phyloP scores from a whole-genome alignment of 495 filamentous ascomycete genomes.

The Pseudoneurospora amorphoporcata region DNA sequence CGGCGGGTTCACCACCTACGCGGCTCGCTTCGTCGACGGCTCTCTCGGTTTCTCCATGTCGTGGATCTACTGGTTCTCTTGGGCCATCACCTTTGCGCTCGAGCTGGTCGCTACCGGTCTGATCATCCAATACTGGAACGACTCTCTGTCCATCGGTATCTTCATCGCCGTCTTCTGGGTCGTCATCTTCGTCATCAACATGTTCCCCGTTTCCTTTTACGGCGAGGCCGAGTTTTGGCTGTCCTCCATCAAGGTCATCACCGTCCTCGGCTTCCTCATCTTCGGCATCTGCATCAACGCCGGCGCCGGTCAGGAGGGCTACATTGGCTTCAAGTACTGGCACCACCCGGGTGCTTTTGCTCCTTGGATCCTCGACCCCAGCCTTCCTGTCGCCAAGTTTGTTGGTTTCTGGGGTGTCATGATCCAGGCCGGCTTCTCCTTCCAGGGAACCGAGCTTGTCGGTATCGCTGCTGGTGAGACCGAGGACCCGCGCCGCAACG shows the following conservation, averaged over 20 bases:
- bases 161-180: slow-evolving; percentile 72
- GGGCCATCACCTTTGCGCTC: slow-evolving; percentile 57
- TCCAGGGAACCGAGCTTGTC: slow-evolving; percentile 49
- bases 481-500: slow-evolving; percentile 47
- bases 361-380: slow-evolving; percentile 34
- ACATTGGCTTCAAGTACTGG: slow-evolving; percentile 67
- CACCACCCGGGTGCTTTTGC: slow-evolving; percentile 58
- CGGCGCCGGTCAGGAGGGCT: slow-evolving; percentile 54
- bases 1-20: slow-evolving; percentile 67
- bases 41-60: slow-evolving; percentile 71
- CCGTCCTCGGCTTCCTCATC: slow-evolving; percentile 58
- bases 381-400: slow-evolving; percentile 28
- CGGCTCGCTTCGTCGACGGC: slow-evolving; percentile 59
- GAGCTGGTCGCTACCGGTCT: slow-evolving; percentile 65
- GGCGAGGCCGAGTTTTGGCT: slow-evolving; percentile 71
- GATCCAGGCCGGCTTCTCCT: slow-evolving; percentile 37
- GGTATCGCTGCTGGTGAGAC: slow-evolving; percentile 62
- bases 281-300: slow-evolving; percentile 57
- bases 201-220: slow-evolving; percentile 56
- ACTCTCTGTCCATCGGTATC: slow-evolving; percentile 44
- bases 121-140: slow-evolving; percentile 68
- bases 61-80: slow-evolving; percentile 50
- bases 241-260: slow-evolving; percentile 65
- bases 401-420: slow-evolving; percentile 37
- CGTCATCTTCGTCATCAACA: slow-evolving; percentile 54